These are phyloP conservation scores for Colletotrichum eleusines DNA, from an alignment of 2,329 filamentous ascomycete species.

Conservation along the genomic window DNA sequence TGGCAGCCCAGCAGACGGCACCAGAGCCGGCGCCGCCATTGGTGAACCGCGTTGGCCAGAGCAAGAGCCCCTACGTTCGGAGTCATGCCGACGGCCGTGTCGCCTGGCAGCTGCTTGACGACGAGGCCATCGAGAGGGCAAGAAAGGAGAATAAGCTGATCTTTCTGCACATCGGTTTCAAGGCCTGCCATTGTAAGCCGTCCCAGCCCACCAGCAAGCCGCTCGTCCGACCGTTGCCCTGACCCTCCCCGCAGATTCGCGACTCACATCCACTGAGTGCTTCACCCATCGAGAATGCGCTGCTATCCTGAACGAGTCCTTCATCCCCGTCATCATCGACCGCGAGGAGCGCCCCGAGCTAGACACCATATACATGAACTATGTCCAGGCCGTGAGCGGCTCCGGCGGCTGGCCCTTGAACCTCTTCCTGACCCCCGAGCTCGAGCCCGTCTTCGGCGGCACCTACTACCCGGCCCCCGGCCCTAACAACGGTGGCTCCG, in stretches of 20 bases:
- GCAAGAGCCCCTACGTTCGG: slow-evolving; percentile 70
- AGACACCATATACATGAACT: slow-evolving; percentile 98
- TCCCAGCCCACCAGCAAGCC: neutral
- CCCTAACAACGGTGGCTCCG: slow-evolving; percentile 60
- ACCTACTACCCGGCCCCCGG: slow-evolving; percentile 94
- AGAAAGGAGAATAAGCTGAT: slow-evolving; percentile 87
- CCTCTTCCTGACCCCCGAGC: slow-evolving; percentile 92
- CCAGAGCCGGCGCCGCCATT: slow-evolving; percentile 45
- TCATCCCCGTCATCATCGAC: slow-evolving; percentile 93
- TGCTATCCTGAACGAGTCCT: slow-evolving; percentile 83
- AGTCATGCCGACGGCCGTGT: slow-evolving; percentile 85
- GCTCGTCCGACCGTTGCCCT: slow-evolving; percentile 2
- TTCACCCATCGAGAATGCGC: slow-evolving; percentile 89
- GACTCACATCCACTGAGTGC: slow-evolving; percentile 93
- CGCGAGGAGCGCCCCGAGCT: slow-evolving; percentile 94
- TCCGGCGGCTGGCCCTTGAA: slow-evolving; percentile 95
- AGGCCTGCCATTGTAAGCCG: slow-evolving; percentile 89
- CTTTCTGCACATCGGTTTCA: slow-evolving; percentile 95
- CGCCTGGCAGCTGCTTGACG: slow-evolving; percentile 90
- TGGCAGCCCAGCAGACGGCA: slow-evolving; percentile 44
- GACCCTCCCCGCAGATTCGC: slow-evolving; percentile 70
- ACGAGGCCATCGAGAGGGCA: slow-evolving; percentile 81
- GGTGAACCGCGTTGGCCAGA: slow-evolving; percentile 53
- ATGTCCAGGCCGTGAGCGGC: slow-evolving; percentile 91
- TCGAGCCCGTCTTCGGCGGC: slow-evolving; percentile 94